Conservation (phyloP, 108 stramenopile species). For the Fragilaria crotonensis region DNA sequence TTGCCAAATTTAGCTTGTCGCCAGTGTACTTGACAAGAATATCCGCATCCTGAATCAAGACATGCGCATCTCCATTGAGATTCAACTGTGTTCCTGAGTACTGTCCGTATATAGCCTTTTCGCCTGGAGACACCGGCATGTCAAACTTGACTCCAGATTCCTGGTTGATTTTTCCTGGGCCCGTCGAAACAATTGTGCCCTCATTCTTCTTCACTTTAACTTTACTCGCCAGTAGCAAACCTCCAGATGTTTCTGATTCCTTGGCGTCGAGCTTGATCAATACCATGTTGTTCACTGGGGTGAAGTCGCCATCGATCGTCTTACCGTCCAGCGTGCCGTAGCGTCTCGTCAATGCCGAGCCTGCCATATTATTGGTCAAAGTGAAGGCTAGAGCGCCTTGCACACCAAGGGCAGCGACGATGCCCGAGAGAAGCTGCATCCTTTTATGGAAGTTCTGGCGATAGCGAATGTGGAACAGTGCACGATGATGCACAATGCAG, state of each 20-base stretch:
- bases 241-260: slow-evolving; percentile 69
- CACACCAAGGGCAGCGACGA: no score
- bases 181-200: slow-evolving; percentile 62
- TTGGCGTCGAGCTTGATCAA: slow-evolving; percentile 57
- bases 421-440: no score
- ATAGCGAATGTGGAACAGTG: no score
- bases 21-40: slow-evolving; percentile 74
- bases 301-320: slow-evolving; percentile 43
- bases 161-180: slow-evolving; percentile 70
- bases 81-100: slow-evolving; percentile 85
- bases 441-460: no score
- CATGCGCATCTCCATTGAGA: slow-evolving; percentile 67
- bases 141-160: slow-evolving; percentile 66
- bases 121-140: slow-evolving; percentile 68
- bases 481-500: no score
- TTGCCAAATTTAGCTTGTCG: slow-evolving; percentile 48
- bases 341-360: no score
- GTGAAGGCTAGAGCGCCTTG: no score
- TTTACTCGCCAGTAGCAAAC: slow-evolving; percentile 73
- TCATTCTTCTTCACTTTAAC: slow-evolving; percentile 79
- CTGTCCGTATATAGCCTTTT: slow-evolving; percentile 78
- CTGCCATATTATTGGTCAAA: no score
- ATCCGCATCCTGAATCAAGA: slow-evolving; percentile 80
- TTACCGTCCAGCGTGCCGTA: slow-evolving; percentile 70
- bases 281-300: slow-evolving; percentile 75